A percentile compares a stretch with the other conserved stretches of the same genome.
Evolutionary conservation across 2,329 filamentous ascomycete species (phyloP).

Genomic region (Botrytis sinoallii): DNA sequence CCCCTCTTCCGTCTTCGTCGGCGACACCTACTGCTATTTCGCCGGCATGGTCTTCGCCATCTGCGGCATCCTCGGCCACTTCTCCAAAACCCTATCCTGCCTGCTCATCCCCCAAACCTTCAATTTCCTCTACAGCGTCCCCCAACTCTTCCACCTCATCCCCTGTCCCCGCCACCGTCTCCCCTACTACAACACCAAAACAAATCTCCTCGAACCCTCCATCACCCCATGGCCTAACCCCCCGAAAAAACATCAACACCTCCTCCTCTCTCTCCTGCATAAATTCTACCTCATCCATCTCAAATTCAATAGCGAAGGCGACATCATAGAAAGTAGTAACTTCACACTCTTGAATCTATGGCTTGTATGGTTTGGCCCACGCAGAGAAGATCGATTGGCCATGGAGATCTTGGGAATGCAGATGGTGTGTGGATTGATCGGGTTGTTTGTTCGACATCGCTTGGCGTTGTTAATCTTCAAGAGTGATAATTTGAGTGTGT

Average conservation of each 20-base stretch:
- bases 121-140: constrained; percentile 92
- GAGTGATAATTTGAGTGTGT: constrained; percentile 68
- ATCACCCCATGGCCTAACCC: constrained; percentile 75
- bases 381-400: constrained; percentile 81
- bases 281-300: constrained; percentile 66
- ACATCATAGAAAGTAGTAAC: constrained; percentile 79
- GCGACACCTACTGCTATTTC: constrained; percentile 99
- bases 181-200: constrained; percentile 81
- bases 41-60: constrained; percentile 99
- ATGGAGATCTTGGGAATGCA: constrained; percentile 80
- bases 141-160: constrained; percentile 85
- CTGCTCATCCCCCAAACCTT: constrained; percentile 91
- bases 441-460: constrained; percentile 80
- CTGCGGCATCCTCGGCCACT: constrained; percentile 93
- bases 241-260: constrained; percentile 61
- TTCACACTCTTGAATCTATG: constrained; percentile 93
- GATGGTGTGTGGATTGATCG: constrained; percentile 69
- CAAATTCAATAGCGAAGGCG: constrained; percentile 62
- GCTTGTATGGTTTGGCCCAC: constrained; percentile 90
- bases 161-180: constrained; percentile 92
- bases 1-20: constrained; percentile 90
- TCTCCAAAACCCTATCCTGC: constrained; percentile 92
- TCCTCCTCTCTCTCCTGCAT: constrained; percentile 65
- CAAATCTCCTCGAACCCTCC: constrained; percentile 82
- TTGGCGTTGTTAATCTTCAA: constrained; percentile 86